phyloP scores from a whole-genome alignment of 495 filamentous ascomycete species.

The Penicillium waksmanii region DNA sequence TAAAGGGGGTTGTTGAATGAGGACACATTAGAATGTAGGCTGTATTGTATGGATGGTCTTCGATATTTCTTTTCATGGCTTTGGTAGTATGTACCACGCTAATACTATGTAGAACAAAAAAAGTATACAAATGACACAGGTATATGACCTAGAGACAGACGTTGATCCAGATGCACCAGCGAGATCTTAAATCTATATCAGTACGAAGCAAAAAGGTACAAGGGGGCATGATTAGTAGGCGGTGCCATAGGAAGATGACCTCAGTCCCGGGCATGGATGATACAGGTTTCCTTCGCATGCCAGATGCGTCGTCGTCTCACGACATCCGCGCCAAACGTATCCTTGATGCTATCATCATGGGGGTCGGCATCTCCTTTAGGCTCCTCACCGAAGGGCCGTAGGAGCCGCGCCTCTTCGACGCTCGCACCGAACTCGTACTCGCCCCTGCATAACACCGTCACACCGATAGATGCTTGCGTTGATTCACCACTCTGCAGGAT shows the following conservation, averaged over 20 bases:
- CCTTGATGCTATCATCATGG: constrained; percentile 48
- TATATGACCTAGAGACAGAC: neutral
- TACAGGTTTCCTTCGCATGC: constrained; percentile 68
- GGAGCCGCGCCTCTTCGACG: constrained; percentile 73
- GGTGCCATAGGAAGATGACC: neutral
- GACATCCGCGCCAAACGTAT: constrained; percentile 60
- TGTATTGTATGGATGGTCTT: neutral
- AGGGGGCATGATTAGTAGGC: constrained; percentile 7
- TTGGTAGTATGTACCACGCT: constrained; percentile 21
- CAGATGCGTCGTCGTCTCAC: constrained; percentile 70
- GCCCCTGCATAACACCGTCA: constrained; percentile 75
- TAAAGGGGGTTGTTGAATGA: neutral
- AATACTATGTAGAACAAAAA: constrained; percentile 17
- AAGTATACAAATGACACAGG: constrained; percentile 2
- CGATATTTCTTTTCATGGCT: neutral
- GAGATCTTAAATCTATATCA: constrained; percentile 4
- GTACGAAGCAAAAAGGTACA: neutral
- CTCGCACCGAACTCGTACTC: constrained; percentile 81
- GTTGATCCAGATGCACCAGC: neutral
- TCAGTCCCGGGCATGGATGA: constrained; percentile 57
- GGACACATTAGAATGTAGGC: neutral
- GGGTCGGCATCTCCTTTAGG: constrained; percentile 23
- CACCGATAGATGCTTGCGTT: constrained; percentile 60
- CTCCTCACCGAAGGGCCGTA: constrained; percentile 20
- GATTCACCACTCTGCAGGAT: constrained; percentile 58